Evolutionary conservation across 106 monocot species (phyloP).

Genomic region (Dactylorhiza incarnata): DNA sequence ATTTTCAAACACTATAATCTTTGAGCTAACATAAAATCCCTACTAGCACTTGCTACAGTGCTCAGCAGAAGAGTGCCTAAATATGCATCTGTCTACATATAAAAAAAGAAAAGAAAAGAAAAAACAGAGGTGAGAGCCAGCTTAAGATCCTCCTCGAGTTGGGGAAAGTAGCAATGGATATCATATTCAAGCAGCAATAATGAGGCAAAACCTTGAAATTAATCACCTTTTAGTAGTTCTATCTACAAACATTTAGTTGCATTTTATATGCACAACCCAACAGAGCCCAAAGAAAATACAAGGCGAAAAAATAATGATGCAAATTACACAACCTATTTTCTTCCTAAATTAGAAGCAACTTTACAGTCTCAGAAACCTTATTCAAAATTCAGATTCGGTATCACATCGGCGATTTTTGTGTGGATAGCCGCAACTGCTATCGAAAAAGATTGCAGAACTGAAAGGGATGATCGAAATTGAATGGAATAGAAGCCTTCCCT

Average conservation of each 20-base stretch:
- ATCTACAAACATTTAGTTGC: background rate
- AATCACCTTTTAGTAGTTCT: background rate
- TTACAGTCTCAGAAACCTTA: constrained; percentile 3
- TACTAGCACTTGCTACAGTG: no score
- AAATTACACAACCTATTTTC: background rate
- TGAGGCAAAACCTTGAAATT: no score
- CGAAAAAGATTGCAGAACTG: constrained; percentile 68
- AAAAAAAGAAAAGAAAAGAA: no score
- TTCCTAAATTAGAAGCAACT: background rate
- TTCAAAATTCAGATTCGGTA: constrained; percentile 5
- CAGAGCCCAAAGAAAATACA: background rate
- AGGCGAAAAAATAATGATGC: background rate
- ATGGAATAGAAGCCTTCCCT: constrained; percentile 38
- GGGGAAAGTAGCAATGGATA: no score
- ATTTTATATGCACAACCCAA: background rate
- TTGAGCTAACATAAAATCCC: no score
- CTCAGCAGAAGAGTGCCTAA: no score
- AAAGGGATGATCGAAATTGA: constrained; percentile 43
- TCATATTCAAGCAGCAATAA: no score
- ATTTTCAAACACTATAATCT: no score
- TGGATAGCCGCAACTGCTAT: constrained; percentile 64
- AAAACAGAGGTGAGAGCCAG: no score
- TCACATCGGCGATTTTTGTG: constrained; percentile 21
- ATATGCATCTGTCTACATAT: no score
- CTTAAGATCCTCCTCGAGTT: no score